Evolutionary conservation across 306 rosid species (phyloP).

Genomic region (Gynostemma pentaphyllum): DNA sequence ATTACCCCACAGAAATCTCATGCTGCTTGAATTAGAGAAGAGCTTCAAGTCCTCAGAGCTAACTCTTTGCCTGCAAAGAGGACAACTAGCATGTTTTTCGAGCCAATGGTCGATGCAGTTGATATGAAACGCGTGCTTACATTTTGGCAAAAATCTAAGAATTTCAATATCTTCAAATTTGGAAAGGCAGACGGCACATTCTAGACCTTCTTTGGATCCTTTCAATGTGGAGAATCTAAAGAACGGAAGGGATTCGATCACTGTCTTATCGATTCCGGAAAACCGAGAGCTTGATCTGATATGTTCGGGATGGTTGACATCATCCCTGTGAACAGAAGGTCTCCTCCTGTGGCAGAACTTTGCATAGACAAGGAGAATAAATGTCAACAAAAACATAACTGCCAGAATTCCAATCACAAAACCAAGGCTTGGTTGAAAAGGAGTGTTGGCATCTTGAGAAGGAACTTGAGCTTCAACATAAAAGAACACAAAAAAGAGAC

Average conservation of each 20-base stretch:
- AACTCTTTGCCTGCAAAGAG: slow-evolving; percentile 70
- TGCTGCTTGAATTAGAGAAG: slow-evolving; percentile 48
- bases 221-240: slow-evolving; percentile 73
- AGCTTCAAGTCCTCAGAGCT: slow-evolving; percentile 47
- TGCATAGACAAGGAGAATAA: slow-evolving; percentile 47
- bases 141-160: slow-evolving; percentile 70
- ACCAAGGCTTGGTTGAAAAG: slow-evolving; percentile 57
- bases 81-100: slow-evolving; percentile 82
- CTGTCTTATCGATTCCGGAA: slow-evolving; percentile 75
- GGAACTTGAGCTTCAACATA: slow-evolving; percentile 37
- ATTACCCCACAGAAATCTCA: slow-evolving; percentile 34
- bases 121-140: slow-evolving; percentile 88
- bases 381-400: slow-evolving; percentile 45
- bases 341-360: slow-evolving; percentile 37
- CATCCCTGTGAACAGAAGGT: slow-evolving; percentile 3
- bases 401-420: slow-evolving; percentile 53
- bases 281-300: slow-evolving; percentile 49
- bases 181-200: slow-evolving; percentile 76
- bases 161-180: slow-evolving; percentile 76
- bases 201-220: slow-evolving; percentile 82
- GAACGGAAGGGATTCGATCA: slow-evolving; percentile 89
- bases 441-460: slow-evolving; percentile 13
- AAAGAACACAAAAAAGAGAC: slow-evolving; percentile 23
- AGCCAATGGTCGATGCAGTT: slow-evolving; percentile 90
- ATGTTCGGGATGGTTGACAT: slow-evolving; percentile 18